Percentiles rank a stretch among this genome's conserved stretches.
These are phyloP conservation scores for Ophiostoma tasmaniense DNA, from an alignment of 2,329 filamentous ascomycete species.

Conservation along the genomic window DNA sequence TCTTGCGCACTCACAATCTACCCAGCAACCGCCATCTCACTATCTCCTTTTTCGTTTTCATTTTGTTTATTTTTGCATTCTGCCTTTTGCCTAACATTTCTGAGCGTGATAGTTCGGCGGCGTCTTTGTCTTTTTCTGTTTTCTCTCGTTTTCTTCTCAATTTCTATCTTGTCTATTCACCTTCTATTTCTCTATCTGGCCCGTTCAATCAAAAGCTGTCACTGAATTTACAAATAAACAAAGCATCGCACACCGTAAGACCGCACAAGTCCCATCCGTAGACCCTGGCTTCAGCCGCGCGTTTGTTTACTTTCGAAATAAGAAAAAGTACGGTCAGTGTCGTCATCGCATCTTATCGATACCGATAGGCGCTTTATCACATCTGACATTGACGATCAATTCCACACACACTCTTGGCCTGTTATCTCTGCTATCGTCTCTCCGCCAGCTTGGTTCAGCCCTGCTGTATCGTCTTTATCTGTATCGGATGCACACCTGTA, in stretches of 20 bases:
- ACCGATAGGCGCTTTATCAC: neutral
- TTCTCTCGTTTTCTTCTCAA: neutral
- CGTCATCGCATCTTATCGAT: slow-evolving; percentile 5
- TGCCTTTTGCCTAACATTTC: neutral
- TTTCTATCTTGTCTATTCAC: too few relatives aligned
- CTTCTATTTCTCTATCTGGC: neutral
- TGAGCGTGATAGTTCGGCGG: neutral
- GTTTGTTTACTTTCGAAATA: neutral
- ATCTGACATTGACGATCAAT: neutral
- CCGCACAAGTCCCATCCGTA: neutral
- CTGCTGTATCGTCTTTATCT: neutral
- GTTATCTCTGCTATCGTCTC: neutral
- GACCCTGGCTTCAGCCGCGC: neutral
- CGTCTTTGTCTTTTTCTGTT: neutral
- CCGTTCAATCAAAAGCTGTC: neutral
- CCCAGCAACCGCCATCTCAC: neutral
- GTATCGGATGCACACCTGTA: neutral
- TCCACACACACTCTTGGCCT: neutral
- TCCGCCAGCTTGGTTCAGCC: neutral
- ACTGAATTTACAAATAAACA: neutral
- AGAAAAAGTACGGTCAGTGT: neutral
- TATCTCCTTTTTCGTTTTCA: neutral
- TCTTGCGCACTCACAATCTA: neutral
- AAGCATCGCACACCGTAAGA: neutral
- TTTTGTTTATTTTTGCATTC: neutral